Evolutionary conservation across 257 asterid genomes (phyloP).

Genomic region (Solanum pinnatisectum): DNA sequence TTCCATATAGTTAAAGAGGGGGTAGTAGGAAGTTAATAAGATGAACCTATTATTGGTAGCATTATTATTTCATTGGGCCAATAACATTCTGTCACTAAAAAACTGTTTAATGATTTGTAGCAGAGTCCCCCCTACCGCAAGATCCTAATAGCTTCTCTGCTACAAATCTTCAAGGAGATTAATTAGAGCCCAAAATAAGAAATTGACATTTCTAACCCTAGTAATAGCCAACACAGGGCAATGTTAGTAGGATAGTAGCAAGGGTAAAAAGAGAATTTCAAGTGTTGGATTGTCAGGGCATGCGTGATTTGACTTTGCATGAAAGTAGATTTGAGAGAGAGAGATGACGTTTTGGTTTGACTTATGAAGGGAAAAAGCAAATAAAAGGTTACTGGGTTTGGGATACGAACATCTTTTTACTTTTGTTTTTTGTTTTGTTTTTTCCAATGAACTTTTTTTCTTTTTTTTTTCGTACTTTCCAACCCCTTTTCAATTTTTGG

Average conservation of each 20-base stretch:
- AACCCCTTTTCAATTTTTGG: not conserved
- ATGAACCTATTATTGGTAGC: not conserved
- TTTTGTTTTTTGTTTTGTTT: not conserved
- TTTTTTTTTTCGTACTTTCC: not conserved
- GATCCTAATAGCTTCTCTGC: not conserved
- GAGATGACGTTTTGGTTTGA: not conserved
- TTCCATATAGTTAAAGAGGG: not conserved
- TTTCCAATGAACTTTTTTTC: not conserved
- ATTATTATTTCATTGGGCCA: not conserved
- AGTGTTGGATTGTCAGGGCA: not conserved
- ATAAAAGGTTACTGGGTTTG: not conserved
- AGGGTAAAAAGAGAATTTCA: not conserved
- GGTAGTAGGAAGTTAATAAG: not conserved
- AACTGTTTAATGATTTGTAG: not conserved
- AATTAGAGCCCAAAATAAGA: not conserved
- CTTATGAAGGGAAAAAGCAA: not conserved
- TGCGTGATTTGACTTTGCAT: conserved; percentile 11
- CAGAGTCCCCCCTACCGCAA: not conserved
- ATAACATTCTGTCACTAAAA: not conserved
- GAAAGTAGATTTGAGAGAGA: not conserved
- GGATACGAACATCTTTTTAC: not conserved
- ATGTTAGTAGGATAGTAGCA: not conserved
- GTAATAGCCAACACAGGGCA: not conserved
- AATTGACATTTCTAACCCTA: not conserved
- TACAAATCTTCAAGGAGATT: not conserved